These are phyloP conservation scores for Rossbeevera mucosa DNA, from an alignment of 768 basidiomycete species.

Conservation along the genomic window DNA sequence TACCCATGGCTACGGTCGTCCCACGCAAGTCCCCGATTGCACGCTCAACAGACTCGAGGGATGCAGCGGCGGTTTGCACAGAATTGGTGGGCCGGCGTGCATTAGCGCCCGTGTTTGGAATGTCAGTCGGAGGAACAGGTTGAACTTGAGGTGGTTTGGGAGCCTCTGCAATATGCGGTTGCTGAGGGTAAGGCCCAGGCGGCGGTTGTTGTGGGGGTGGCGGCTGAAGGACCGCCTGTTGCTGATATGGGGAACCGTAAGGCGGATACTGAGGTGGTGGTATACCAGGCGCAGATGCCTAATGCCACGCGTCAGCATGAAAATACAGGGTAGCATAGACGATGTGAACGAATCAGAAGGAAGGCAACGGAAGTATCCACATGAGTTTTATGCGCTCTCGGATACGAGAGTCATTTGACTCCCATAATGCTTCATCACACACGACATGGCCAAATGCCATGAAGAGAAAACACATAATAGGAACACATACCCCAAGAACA, in stretches of 20 bases:
- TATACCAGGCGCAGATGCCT: constrained; percentile 49
- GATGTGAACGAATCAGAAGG: constrained; percentile 39
- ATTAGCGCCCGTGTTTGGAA: constrained; percentile 23
- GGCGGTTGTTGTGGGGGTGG: constrained; percentile 29
- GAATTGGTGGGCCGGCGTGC: constrained; percentile 40
- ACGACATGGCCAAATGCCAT: constrained; percentile 3
- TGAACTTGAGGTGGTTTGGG: constrained; percentile 16
- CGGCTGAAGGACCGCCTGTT: constrained; percentile 29
- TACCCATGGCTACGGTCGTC: constrained; percentile 32
- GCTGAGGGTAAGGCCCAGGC: constrained; percentile 26
- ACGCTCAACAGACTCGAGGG: constrained; percentile 66
- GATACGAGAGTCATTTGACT: constrained; percentile 32
- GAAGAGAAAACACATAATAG: background rate
- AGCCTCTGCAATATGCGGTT: constrained; percentile 26
- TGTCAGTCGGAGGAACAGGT: constrained; percentile 22
- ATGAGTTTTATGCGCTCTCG: constrained; percentile 43
- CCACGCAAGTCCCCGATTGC: constrained; percentile 49
- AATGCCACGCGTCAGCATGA: constrained; percentile 12
- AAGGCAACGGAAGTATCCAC: constrained; percentile 61
- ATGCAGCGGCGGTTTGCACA: constrained; percentile 68
- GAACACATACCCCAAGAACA: constrained; percentile 65
- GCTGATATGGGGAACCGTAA: constrained; percentile 30
- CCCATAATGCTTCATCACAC: constrained; percentile 42
- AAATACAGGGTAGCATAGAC: background rate
- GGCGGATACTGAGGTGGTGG: constrained; percentile 28